A percentile compares a stretch with the other conserved stretches of the same genome.
Evolutionary conservation across 495 filamentous ascomycete species (phyloP).

Genomic region (Neurospora sublineolata): DNA sequence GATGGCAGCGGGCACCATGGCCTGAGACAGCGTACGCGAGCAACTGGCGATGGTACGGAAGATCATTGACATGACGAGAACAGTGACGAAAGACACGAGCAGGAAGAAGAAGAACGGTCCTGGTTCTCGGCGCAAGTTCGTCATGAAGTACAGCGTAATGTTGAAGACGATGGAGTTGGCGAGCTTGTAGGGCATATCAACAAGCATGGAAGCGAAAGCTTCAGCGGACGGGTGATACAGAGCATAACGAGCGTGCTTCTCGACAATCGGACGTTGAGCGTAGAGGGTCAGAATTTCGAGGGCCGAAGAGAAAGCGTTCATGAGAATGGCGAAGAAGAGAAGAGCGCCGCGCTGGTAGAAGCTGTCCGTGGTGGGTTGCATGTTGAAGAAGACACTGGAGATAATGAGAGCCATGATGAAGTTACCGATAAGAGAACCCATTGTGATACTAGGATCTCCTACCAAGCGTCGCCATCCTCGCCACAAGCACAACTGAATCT

Average conservation of each 20-base stretch:
- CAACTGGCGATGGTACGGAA: constrained; percentile 78
- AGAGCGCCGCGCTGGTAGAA: constrained; percentile 76
- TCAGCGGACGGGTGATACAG: constrained; percentile 85
- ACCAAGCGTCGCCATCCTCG: constrained; percentile 60
- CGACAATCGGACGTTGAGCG: constrained; percentile 79
- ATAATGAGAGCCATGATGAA: constrained; percentile 65
- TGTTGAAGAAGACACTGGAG: constrained; percentile 70
- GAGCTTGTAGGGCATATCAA: constrained; percentile 65
- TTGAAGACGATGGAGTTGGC: constrained; percentile 43
- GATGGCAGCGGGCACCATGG: constrained; percentile 71
- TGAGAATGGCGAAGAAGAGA: constrained; percentile 77
- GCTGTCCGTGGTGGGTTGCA: constrained; percentile 47
- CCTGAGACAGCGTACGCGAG: constrained; percentile 68
- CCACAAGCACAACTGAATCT: constrained; percentile 61
- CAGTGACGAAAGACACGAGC: constrained; percentile 55
- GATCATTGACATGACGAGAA: constrained; percentile 63
- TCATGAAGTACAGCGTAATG: constrained; percentile 77
- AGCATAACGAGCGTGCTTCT: constrained; percentile 85
- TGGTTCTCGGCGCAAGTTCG: constrained; percentile 64
- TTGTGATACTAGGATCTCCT: constrained; percentile 60
- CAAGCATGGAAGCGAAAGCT: constrained; percentile 71
- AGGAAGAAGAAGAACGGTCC: constrained; percentile 76
- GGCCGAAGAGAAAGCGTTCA: constrained; percentile 72
- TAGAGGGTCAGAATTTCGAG: constrained; percentile 78
- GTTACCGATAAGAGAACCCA: constrained; percentile 64